Percentiles rank a stretch among this genome's conserved stretches.
phyloP scores from a whole-genome alignment of 257 asterid species.

The Galeopsis tetrahit region DNA sequence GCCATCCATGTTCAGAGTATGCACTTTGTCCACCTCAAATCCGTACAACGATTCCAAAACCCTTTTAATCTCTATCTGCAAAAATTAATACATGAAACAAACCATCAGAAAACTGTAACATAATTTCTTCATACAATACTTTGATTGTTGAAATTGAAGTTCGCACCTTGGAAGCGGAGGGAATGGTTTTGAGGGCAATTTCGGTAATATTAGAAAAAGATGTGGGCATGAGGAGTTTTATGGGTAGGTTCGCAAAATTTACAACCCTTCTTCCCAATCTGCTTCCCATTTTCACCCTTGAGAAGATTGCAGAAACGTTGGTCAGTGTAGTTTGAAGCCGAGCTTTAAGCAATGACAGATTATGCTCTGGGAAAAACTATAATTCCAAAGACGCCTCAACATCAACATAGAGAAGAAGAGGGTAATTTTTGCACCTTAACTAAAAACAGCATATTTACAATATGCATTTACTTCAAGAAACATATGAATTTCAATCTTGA shows the following conservation, averaged over 20 bases:
- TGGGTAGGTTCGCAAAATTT: constrained; percentile 78
- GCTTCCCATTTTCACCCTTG: constrained; percentile 56
- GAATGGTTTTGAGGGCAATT: constrained; percentile 93
- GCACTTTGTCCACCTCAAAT: constrained; percentile 86
- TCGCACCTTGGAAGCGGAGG: constrained; percentile 89
- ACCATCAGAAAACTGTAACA: background rate
- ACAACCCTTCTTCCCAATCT: constrained; percentile 84
- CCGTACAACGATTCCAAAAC: constrained; percentile 92
- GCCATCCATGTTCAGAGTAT: constrained; percentile 92
- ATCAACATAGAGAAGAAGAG: no score
- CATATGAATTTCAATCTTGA: no score
- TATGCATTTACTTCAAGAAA: no score
- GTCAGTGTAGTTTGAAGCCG: background rate
- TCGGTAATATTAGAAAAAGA: constrained; percentile 78
- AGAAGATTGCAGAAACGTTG: background rate
- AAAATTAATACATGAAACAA: constrained; percentile 26
- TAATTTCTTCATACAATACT: background rate
- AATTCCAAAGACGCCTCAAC: no score
- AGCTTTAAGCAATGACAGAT: background rate
- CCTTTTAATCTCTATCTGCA: constrained; percentile 91
- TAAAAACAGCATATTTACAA: no score
- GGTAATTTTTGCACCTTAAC: no score
- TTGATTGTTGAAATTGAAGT: background rate
- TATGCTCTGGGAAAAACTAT: background rate
- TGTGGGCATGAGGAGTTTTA: constrained; percentile 90